Base-by-base conservation (phyloP, 2,329 filamentous ascomycete genomes). In the Penicillium sp. region DNA sequence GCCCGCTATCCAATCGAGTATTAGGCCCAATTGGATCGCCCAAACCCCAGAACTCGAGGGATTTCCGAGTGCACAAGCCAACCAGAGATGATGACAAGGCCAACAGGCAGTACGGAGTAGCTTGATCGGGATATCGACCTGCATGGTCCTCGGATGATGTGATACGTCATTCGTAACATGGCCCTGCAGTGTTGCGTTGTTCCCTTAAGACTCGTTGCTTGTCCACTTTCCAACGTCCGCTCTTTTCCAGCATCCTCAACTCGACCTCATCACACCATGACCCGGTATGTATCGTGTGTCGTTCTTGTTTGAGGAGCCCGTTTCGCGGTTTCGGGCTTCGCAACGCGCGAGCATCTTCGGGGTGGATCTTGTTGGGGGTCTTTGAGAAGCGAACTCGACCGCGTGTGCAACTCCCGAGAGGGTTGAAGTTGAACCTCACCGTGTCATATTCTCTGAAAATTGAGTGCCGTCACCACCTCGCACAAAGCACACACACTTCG, bases 91-190 rank as follows among this genome's bases (percentile, higher is more conserved):
- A 21, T 13, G 14, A 16, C 22, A 24, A 40, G 18, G 29, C 36
- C 58, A 13, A 43, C 56, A 53, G 34, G 47, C 48, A 52, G 52
- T n/a, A n/a, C n/a, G n/a, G n/a, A n/a, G n/a, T 51, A 51, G 52
- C 47, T 47, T 55, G 52, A 36, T 42, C 40, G 13, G 7, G 16
- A 43, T 45, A 5, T 53, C 22, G 32, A 32, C 21, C 49, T 61
- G 61, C 56, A 62, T 54, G 45, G 49, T 43, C 51, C 29, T 16
- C 43, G 42, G 29, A 43, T 29, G 45, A 56, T 56, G 44, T 56
- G 54, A 56, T 34, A 40, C 49, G 24, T 56, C 55, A 47, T 16
- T 22, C 39, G 13, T 43, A 32, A 42, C 11, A 46, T 43, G 36
- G 18, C 5, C 10, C 32, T 40, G 29, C 50, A 36, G 27, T 29